Conservation (phyloP, 768 basidiomycete genomes). For the Kockovaella imperatae region DNA sequence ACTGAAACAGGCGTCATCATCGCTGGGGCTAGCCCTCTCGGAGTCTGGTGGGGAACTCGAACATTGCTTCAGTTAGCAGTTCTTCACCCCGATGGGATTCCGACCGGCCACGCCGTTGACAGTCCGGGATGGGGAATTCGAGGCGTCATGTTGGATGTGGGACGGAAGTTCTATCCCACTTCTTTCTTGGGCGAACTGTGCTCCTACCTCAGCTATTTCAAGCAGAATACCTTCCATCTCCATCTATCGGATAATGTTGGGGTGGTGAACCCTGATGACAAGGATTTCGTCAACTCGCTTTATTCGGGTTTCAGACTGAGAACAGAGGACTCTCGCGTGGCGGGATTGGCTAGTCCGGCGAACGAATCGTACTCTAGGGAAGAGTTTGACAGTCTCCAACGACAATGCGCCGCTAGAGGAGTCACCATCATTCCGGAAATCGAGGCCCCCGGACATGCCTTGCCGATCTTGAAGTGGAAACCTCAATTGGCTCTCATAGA, state of each 20-base stretch:
- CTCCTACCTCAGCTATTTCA: slow-evolving; percentile 1
- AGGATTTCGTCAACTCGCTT: not conserved
- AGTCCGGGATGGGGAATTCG: not conserved
- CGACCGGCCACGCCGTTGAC: not conserved
- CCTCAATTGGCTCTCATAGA: not conserved
- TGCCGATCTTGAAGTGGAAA: not conserved
- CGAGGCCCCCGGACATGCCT: not conserved
- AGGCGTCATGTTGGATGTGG: not conserved
- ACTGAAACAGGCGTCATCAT: not conserved
- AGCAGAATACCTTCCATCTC: slow-evolving; percentile 1
- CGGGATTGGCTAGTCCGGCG: not conserved
- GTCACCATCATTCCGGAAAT: slow-evolving; percentile 5
- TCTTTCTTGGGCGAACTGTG: not conserved
- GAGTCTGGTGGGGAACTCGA: slow-evolving; percentile 2
- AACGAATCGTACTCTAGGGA: slow-evolving; percentile 1
- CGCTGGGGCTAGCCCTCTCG: slow-evolving; percentile 1
- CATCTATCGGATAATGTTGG: not conserved
- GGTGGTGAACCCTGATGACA: not conserved
- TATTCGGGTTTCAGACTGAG: not conserved
- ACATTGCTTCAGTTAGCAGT: not conserved
- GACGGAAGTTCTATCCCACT: not conserved
- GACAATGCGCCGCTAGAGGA: slow-evolving; percentile 1
- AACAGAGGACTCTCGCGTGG: not conserved
- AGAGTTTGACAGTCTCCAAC: not conserved
- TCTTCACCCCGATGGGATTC: not conserved